Evolutionary conservation across 2,329 filamentous ascomycete species (phyloP), one percentile per base, ranked within the genome.

Genomic region (Blastomyces gilchristii): DNA sequence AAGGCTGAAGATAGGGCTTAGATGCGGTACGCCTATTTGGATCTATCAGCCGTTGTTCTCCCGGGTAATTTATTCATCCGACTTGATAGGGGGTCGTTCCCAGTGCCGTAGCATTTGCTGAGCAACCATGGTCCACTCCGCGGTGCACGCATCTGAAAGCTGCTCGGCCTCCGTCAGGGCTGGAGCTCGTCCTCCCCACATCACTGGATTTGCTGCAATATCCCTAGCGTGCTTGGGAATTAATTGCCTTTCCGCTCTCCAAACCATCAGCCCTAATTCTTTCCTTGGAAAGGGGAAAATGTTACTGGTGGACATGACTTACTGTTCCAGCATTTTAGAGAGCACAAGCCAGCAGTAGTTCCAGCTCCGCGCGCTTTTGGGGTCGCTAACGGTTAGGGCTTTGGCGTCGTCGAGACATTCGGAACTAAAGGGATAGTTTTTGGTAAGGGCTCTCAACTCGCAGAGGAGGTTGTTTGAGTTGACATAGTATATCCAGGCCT

Each of bases 291-390:
- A 39, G 18, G 28, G 53, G 16, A 0, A 9, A 25, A 57, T 14
- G 34, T 28, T 41, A 14, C n/a, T 3, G 12, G 31, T 25, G 18
- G 22, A 52, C 12, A 16, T 7, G 31, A 62, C 83, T 73, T 76
- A 87, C 85, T 87, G 85, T 63, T 84, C 82, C 28, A 81, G 78
- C 60, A 90, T 85, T 73, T 89, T 89, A 52, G 76, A 77, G 11
- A 91, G 76, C 41, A 88, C 85, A 56, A 91, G 76, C 87, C 88
- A 91, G 52, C 86, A 88, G 68, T 88, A 79, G 71, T 91, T 91
- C 87, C 88, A 91, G 71, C 87, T 90, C 31, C 85, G 81, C 68
- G 85, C 85, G 66, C 85, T 87, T 22, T 81, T 77, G 0, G 86
- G 86, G 66, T 90, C 88, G 37, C 76, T 78, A 62, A 82, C 79